Conservation (phyloP, 129 eudicot species). For the Deinandra increscens region DNA sequence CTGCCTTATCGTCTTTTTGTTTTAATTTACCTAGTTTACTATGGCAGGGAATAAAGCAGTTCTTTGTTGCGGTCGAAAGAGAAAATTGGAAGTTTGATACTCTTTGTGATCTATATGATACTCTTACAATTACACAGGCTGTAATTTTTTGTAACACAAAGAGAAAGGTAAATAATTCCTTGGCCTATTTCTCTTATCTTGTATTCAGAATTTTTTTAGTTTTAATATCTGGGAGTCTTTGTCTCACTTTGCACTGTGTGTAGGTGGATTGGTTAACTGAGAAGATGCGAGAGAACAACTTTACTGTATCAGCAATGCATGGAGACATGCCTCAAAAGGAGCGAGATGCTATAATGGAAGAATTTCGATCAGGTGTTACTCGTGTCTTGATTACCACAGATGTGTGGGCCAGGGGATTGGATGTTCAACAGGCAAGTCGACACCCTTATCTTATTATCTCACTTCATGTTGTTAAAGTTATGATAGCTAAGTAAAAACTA, state of each 20-base stretch:
- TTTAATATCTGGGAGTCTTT: not conserved
- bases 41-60: conserved; percentile 90
- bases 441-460: not conserved
- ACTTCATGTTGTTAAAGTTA: not conserved
- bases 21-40: not conserved
- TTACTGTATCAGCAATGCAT: conserved; percentile 92
- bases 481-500: not conserved
- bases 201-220: no score
- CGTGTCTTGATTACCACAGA: conserved; percentile 95
- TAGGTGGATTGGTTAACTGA: conserved; percentile 97
- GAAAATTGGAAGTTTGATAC: conserved; percentile 99
- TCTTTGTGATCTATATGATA: conserved; percentile 87
- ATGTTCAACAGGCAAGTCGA: conserved; percentile 81
- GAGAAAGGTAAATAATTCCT: conserved; percentile 58
- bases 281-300: conserved; percentile 93
- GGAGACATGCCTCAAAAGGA: conserved; percentile 99
- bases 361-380: conserved; percentile 68
- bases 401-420: conserved; percentile 98
- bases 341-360: conserved; percentile 90
- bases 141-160: conserved; percentile 96
- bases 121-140: conserved; percentile 94
- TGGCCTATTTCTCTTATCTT: not conserved
- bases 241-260: not conserved
- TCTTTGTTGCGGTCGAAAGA: conserved; percentile 91
- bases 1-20: not conserved